Evolutionary conservation across 441 rosid genomes (phyloP).

Genomic region (Corymbia citriodora): DNA sequence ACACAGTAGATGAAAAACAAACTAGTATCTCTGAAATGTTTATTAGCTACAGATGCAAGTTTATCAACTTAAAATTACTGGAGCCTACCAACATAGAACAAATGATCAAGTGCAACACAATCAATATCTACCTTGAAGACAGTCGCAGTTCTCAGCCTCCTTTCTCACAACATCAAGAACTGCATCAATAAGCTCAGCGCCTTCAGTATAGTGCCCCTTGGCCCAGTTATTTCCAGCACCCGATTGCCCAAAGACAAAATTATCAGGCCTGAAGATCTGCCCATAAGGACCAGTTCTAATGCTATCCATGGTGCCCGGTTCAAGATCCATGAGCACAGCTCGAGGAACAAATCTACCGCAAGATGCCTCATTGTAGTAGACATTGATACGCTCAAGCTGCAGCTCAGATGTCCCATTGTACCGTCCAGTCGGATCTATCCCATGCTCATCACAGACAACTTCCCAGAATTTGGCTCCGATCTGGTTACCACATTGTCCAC

Average conservation of each 20-base stretch:
- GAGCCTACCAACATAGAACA: not conserved
- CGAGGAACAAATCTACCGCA: conserved; percentile 12
- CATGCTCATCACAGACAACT: conserved; percentile 6
- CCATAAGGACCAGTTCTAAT: conserved; percentile 9
- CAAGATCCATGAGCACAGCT: conserved; percentile 16
- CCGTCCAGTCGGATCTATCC: conserved; percentile 6
- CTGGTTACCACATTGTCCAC: conserved; percentile 11
- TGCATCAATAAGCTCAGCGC: conserved; percentile 8
- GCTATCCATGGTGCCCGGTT: conserved; percentile 11
- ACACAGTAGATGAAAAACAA: not conserved
- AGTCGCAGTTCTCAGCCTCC: conserved; percentile 14
- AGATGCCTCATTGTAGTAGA: conserved; percentile 8
- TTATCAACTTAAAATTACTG: not conserved
- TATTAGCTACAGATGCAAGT: not conserved
- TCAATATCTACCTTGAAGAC: conserved; percentile 5
- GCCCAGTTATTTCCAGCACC: conserved; percentile 16
- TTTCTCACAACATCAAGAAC: conserved; percentile 15
- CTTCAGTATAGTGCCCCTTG: conserved; percentile 13
- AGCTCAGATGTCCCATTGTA: not conserved
- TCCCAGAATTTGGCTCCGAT: conserved; percentile 14
- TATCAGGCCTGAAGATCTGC: conserved; percentile 11
- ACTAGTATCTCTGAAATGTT: not conserved
- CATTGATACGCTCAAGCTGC: conserved; percentile 12
- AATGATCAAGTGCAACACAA: not conserved
- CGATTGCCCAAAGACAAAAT: conserved; percentile 8